phyloP scores from a whole-genome alignment of 2,329 filamentous ascomycete genomes.

The Truncatella angustata region DNA sequence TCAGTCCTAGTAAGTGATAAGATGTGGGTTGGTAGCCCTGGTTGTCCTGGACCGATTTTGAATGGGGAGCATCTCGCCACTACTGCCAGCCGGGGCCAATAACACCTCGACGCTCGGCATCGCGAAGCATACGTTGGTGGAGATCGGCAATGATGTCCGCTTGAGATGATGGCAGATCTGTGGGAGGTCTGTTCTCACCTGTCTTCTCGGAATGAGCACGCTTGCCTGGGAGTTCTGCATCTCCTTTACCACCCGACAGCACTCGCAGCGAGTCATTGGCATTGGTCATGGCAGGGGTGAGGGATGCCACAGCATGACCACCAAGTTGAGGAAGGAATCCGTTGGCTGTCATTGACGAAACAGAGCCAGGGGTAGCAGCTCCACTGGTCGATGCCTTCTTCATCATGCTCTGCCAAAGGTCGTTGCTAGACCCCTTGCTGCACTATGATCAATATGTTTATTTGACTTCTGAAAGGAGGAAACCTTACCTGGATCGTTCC shows the following conservation, averaged over 20 bases:
- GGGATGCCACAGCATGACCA: slow-evolving; percentile 51
- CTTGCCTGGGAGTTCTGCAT: slow-evolving; percentile 15
- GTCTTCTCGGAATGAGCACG: slow-evolving; percentile 38
- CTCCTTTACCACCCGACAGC: slow-evolving; percentile 22
- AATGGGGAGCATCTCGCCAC: not conserved
- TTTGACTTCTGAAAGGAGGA: too few species aligned
- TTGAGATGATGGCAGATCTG: slow-evolving; percentile 23
- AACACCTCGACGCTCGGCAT: slow-evolving; percentile 29
- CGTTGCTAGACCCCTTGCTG: slow-evolving; percentile 39
- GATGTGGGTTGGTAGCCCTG: not conserved
- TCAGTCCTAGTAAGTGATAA: not conserved
- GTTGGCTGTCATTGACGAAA: slow-evolving; percentile 53
- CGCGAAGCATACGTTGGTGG: slow-evolving; percentile 28
- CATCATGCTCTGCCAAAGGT: slow-evolving; percentile 49
- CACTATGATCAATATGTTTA: slow-evolving; percentile 11
- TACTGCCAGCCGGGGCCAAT: slow-evolving; percentile 29
- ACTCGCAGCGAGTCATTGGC: slow-evolving; percentile 31
- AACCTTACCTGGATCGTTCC: slow-evolving; percentile 28
- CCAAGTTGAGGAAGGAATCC: slow-evolving; percentile 53
- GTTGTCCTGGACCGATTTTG: too few species aligned
- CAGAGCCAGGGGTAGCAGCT: slow-evolving; percentile 42
- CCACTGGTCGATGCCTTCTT: slow-evolving; percentile 51
- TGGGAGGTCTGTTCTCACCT: slow-evolving; percentile 45
- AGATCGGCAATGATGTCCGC: slow-evolving; percentile 26
- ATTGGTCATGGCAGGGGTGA: slow-evolving; percentile 43